Evolutionary conservation across 768 basidiomycete genomes (phyloP).

Genomic region (Boletus fagicola): DNA sequence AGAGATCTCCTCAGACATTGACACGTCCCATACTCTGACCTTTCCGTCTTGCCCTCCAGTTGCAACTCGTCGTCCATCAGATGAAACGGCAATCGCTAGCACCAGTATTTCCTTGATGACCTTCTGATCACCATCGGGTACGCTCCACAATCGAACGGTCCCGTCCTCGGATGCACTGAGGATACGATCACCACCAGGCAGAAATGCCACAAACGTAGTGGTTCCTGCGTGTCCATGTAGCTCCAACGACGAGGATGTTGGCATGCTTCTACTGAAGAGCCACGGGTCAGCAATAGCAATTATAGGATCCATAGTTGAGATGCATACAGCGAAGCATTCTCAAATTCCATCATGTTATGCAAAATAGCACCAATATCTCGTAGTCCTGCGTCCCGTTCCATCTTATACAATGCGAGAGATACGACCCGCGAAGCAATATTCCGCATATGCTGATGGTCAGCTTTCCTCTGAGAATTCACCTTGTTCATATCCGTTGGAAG

Average conservation of each 20-base stretch:
- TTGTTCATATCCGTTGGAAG: background rate
- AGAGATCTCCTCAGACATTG: background rate
- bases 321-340: background rate
- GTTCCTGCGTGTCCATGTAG: background rate
- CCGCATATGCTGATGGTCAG: background rate
- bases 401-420: background rate
- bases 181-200: background rate
- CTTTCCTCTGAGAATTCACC: background rate
- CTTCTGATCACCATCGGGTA: background rate
- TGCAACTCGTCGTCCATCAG: background rate
- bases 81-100: background rate
- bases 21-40: background rate
- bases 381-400: background rate
- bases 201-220: background rate
- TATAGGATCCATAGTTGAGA: background rate
- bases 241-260: background rate
- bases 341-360: background rate
- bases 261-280: background rate
- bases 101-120: background rate
- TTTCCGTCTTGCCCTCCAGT: background rate
- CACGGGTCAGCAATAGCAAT: background rate
- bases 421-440: background rate
- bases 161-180: background rate
- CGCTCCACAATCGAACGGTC: background rate
- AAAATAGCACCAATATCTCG: background rate